A percentile compares a stretch with the other conserved stretches of the same genome.
Evolutionary conservation across 179 eudicot species (phyloP).

Genomic region (Vitellaria paradoxa): DNA sequence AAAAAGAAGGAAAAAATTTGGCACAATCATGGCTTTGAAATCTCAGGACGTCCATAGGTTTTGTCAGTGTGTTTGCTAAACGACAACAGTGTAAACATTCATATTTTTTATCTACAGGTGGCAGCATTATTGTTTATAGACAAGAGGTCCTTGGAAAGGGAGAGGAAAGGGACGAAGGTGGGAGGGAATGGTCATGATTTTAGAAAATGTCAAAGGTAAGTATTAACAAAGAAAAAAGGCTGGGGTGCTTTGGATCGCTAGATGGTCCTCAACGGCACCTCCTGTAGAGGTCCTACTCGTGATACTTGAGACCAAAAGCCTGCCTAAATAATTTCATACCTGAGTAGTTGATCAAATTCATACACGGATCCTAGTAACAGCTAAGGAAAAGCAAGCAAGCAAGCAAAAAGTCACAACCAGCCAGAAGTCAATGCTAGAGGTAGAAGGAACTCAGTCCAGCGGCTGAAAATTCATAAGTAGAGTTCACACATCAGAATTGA

Average conservation of each 20-base stretch:
- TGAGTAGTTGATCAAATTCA: not conserved
- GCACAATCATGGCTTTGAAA: not conserved
- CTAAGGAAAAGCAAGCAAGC: not conserved
- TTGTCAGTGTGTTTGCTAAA: not conserved
- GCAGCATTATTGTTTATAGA: not conserved
- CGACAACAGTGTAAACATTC: not conserved
- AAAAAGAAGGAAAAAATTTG: not conserved
- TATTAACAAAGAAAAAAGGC: not conserved
- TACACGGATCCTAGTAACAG: not conserved
- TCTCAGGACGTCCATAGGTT: not conserved
- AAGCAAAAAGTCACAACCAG: not conserved
- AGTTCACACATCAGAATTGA: not conserved
- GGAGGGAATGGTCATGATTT: too few species aligned
- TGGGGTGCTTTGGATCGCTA: not conserved
- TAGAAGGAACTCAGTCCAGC: not conserved
- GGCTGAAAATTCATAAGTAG: not conserved
- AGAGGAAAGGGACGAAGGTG: too few species aligned
- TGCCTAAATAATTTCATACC: not conserved
- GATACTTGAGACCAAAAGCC: too few species aligned
- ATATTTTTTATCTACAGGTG: not conserved
- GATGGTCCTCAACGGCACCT: not conserved
- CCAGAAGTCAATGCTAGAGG: too few species aligned
- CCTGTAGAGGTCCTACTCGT: too few species aligned
- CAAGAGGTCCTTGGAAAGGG: not conserved
- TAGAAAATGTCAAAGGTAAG: slow-evolving; percentile 1